phyloP scores from a whole-genome alignment of 768 basidiomycete species.

The Rhizopogon rudus region DNA sequence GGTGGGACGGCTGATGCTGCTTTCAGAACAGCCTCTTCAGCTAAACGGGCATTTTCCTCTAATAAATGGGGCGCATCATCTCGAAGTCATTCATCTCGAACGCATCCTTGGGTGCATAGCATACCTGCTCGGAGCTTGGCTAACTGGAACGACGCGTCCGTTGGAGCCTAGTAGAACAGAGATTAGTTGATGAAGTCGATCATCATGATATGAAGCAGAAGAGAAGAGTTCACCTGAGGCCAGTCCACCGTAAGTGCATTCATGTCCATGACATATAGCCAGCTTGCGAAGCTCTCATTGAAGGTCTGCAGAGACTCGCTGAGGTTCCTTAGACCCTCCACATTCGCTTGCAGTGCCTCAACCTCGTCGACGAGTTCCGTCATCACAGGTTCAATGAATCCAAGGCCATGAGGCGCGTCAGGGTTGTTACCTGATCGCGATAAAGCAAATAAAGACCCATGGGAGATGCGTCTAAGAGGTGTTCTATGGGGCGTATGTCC shows the following conservation, averaged over 20 bases:
- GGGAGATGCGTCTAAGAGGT: constrained; percentile 85
- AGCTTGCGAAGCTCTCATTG: constrained; percentile 92
- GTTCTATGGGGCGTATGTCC: constrained; percentile 59
- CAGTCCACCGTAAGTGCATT: constrained; percentile 92
- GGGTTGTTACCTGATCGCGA: constrained; percentile 66
- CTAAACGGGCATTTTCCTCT: constrained; percentile 56
- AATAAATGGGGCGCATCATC: neutral
- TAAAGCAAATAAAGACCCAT: constrained; percentile 83
- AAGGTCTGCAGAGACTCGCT: constrained; percentile 76
- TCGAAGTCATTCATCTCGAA: neutral
- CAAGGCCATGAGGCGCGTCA: constrained; percentile 78
- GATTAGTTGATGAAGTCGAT: neutral
- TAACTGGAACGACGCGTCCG: constrained; percentile 51
- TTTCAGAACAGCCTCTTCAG: constrained; percentile 49
- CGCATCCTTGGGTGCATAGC: constrained; percentile 1
- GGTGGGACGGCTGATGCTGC: constrained; percentile 25
- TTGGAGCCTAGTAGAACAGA: constrained; percentile 44
- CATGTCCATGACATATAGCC: constrained; percentile 91
- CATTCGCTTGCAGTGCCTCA: constrained; percentile 71
- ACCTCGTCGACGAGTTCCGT: constrained; percentile 87
- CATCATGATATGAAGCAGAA: constrained; percentile 3
- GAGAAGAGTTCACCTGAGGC: constrained; percentile 56
- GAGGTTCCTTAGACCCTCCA: constrained; percentile 65
- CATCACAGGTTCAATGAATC: constrained; percentile 81
- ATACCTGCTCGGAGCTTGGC: constrained; percentile 60